Evolutionary conservation across 2,329 filamentous ascomycete species (phyloP).

Genomic region (Niveomyces coronatus): DNA sequence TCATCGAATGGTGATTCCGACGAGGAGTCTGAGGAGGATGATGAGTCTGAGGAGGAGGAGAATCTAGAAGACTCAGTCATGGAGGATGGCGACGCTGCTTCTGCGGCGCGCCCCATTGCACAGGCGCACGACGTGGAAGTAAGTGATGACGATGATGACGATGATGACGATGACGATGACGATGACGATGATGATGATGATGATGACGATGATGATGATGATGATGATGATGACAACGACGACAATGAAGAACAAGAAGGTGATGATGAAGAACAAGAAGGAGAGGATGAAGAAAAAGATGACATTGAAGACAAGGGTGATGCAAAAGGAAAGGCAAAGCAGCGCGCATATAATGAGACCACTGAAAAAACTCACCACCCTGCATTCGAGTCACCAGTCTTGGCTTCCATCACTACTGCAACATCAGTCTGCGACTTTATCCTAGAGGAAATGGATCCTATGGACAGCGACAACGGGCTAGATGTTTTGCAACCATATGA

Average conservation of each 20-base stretch:
- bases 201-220: background rate
- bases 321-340: too few species aligned
- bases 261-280: too few species aligned
- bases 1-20: too few species aligned
- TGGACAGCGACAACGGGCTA: conserved; percentile 34
- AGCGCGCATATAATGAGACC: too few species aligned
- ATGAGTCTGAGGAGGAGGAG: background rate
- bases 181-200: conserved; percentile 7
- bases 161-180: background rate
- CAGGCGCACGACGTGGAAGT: background rate
- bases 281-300: too few species aligned
- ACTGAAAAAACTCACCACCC: too few species aligned
- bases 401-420: conserved; percentile 12
- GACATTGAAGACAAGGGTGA: conserved; percentile 8
- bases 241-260: background rate
- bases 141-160: background rate
- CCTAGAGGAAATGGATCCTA: conserved; percentile 37
- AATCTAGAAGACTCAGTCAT: background rate
- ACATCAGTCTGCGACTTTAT: conserved; percentile 22
- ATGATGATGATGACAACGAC: background rate
- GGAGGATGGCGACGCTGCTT: background rate
- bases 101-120: background rate
- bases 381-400: conserved; percentile 10
- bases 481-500: conserved; percentile 33
- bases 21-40: conserved; percentile 1